phyloP scores from a whole-genome alignment of 2,329 filamentous ascomycete genomes.

The Biscogniauxia sp. region DNA sequence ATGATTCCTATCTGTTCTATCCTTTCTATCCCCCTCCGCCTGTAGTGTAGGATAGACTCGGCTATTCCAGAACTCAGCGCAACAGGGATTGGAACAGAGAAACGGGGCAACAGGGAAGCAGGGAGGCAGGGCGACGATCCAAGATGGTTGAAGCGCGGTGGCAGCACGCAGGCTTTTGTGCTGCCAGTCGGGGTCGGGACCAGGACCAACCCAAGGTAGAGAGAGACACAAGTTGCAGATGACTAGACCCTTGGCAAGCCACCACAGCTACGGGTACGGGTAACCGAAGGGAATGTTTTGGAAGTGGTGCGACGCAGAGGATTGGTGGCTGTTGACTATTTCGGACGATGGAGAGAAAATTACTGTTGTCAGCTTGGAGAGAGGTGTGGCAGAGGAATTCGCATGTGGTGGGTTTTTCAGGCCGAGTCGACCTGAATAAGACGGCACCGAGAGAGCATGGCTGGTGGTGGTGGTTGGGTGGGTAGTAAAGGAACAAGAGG shows the following conservation, averaged over 20 bases:
- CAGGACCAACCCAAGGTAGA: neutral
- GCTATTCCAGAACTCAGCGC: no score
- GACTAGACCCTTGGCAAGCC: slow-evolving; percentile 19
- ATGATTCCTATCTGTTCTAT: slow-evolving; percentile 17
- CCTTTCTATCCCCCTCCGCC: neutral
- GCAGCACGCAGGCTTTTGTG: neutral
- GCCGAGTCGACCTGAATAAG: slow-evolving; percentile 19
- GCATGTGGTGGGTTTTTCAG: slow-evolving; percentile 11
- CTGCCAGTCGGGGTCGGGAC: neutral
- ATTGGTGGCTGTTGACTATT: slow-evolving; percentile 15
- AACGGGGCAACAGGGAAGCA: no score
- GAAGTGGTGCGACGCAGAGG: slow-evolving; percentile 17
- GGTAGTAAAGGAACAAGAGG: neutral
- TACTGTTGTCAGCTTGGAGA: slow-evolving; percentile 5
- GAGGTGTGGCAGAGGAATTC: slow-evolving; percentile 11
- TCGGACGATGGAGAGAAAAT: slow-evolving; percentile 1
- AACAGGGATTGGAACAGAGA: neutral
- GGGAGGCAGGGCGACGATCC: neutral
- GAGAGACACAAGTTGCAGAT: slow-evolving; percentile 7
- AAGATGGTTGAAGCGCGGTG: slow-evolving; percentile 3
- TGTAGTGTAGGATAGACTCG: no score
- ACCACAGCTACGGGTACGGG: slow-evolving; percentile 25
- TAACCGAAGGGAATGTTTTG: slow-evolving; percentile 21
- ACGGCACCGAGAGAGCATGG: slow-evolving; percentile 21
- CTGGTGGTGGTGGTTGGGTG: neutral